These are phyloP conservation scores for Kalmanozyma brasiliensis DNA, from an alignment of 1,284 basidiomycete genomes.

Conservation along the genomic window DNA sequence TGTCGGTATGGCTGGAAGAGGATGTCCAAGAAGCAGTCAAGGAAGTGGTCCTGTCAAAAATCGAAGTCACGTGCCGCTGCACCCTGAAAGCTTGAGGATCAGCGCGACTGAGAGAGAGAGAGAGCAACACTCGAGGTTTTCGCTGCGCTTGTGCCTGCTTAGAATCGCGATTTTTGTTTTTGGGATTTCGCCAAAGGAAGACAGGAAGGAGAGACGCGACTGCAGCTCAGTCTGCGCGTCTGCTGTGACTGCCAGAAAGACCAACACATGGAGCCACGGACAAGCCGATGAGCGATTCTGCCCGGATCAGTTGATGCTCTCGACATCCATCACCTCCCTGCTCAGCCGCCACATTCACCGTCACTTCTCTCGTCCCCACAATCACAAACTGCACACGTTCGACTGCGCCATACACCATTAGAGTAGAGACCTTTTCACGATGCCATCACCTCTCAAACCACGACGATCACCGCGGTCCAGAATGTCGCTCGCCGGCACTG, in stretches of 20 bases:
- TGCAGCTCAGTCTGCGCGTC: conserved; percentile 12
- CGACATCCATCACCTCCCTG: conserved; percentile 5
- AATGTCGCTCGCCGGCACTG: conserved; percentile 41
- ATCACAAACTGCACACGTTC: conserved; percentile 1
- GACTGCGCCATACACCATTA: not conserved
- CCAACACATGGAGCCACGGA: conserved; percentile 25
- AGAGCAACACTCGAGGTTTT: conserved; percentile 33
- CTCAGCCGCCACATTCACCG: not conserved
- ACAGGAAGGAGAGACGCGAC: conserved; percentile 21
- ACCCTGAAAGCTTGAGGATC: not conserved
- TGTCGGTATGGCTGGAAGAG: too few relatives aligned
- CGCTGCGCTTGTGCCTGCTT: not conserved
- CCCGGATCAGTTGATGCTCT: conserved; percentile 3
- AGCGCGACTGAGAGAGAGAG: conserved; percentile 26
- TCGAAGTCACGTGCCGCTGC: conserved; percentile 25
- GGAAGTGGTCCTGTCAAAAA: not conserved
- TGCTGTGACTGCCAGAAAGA: conserved; percentile 11
- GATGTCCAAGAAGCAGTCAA: too few relatives aligned
- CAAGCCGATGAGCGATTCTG: not conserved
- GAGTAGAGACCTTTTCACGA: conserved; percentile 1
- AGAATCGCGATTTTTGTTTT: too few relatives aligned
- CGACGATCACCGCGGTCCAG: conserved; percentile 46
- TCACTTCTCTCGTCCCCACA: not conserved
- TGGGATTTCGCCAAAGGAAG: not conserved
- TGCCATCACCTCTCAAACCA: conserved; percentile 49